phyloP scores from a whole-genome alignment of 345 rosid species.

The Capsella bursapastoris region DNA sequence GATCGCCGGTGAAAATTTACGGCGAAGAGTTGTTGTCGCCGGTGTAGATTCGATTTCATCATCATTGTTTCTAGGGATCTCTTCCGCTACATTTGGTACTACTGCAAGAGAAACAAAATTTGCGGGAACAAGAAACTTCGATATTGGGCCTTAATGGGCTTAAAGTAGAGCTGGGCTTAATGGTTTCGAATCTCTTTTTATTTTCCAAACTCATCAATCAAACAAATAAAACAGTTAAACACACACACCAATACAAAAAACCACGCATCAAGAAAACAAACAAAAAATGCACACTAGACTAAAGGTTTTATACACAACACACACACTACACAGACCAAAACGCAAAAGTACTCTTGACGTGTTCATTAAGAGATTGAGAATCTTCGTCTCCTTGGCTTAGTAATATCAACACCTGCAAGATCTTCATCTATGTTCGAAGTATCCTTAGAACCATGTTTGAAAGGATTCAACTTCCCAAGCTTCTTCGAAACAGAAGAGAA shows the following conservation, averaged over 20 bases:
- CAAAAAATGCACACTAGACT: conserved; percentile 16
- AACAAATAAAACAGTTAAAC: background rate
- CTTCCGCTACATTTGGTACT: too few relatives aligned
- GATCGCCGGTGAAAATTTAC: too few relatives aligned
- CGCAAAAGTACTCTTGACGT: conserved; percentile 13
- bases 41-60: background rate
- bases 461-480: conserved; percentile 86
- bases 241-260: background rate
- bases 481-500: conserved; percentile 91
- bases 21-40: background rate
- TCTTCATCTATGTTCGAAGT: conserved; percentile 70
- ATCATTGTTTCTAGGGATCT: too few relatives aligned
- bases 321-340: conserved; percentile 12
- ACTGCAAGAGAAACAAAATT: too few relatives aligned
- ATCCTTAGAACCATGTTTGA: conserved; percentile 83
- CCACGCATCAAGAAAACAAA: conserved; percentile 23
- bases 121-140: background rate
- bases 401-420: conserved; percentile 52
- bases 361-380: conserved; percentile 69
- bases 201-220: conserved; percentile 8
- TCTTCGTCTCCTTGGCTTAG: conserved; percentile 94
- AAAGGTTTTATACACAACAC: conserved; percentile 17
- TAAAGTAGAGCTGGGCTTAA: background rate
- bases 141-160: background rate
- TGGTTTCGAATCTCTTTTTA: background rate